Evolutionary conservation across 352 stramenopile species (phyloP).

Genomic region (Sclerospora graminicola): DNA sequence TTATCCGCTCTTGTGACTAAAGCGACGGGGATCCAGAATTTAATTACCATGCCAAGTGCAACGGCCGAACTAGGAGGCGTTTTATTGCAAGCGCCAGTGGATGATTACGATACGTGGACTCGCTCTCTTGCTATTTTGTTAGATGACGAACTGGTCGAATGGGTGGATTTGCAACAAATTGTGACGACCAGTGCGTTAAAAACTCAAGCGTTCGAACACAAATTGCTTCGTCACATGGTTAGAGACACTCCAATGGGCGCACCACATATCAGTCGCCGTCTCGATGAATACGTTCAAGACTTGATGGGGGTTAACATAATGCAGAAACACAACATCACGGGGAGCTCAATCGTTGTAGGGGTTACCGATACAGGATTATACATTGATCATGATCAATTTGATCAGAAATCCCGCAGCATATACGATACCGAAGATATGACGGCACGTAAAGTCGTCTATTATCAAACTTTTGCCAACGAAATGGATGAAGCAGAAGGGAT

Average conservation of each 20-base stretch:
- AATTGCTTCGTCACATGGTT: conserved; percentile 14
- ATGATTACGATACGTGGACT: conserved; percentile 55
- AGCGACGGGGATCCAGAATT: conserved; percentile 41
- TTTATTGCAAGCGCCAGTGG: conserved; percentile 27
- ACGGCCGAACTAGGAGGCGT: conserved; percentile 20
- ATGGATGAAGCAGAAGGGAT: conserved; percentile 51
- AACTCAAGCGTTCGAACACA: conserved; percentile 30
- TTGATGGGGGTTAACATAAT: conserved; percentile 43
- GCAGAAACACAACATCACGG: conserved; percentile 55
- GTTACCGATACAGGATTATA: conserved; percentile 73
- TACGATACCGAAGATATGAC: conserved; percentile 42
- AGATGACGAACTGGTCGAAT: conserved; percentile 52
- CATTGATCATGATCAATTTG: conserved; percentile 73
- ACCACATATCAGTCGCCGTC: conserved; percentile 15
- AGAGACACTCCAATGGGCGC: not conserved
- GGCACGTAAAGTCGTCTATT: conserved; percentile 77
- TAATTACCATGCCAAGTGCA: conserved; percentile 18
- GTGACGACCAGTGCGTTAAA: conserved; percentile 28
- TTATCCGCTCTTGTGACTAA: conserved; percentile 20
- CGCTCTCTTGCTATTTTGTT: conserved; percentile 35
- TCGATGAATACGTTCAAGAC: conserved; percentile 47
- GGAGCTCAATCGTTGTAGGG: conserved; percentile 48
- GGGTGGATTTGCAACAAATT: conserved; percentile 49
- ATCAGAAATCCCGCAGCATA: conserved; percentile 39
- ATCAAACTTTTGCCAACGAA: conserved; percentile 65